These are phyloP conservation scores for Blastocladiella emersonii DNA, from an alignment of 371 early-diverging fungal species.

Conservation along the genomic window DNA sequence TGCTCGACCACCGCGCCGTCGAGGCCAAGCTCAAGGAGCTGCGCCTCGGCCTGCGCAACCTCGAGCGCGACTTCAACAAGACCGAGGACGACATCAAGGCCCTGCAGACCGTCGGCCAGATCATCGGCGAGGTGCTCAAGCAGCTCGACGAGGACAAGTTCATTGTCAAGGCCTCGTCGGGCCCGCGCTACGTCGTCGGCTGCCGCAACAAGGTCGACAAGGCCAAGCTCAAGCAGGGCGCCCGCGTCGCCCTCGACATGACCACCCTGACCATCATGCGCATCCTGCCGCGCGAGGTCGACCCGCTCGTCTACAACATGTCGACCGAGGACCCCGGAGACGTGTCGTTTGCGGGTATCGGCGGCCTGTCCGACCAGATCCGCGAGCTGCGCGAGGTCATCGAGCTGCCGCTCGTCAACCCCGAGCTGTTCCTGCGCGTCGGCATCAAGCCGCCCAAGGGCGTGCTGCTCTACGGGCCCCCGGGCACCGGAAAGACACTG, in stretches of 20 bases:
- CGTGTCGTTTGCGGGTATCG: conserved; percentile 93
- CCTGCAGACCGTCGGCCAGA: conserved; percentile 97
- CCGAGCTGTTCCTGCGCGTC: conserved; percentile 95
- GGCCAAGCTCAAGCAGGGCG: conserved; percentile 82
- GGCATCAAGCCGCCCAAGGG: conserved; percentile 98
- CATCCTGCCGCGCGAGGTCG: conserved; percentile 96
- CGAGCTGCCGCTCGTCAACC: conserved; percentile 97
- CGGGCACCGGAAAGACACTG: conserved; percentile 85
- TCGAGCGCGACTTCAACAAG: conserved; percentile 83
- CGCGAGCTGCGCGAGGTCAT: conserved; percentile 97
- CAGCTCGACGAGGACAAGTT: conserved; percentile 88
- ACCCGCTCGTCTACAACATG: conserved; percentile 99
- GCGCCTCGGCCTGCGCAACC: conserved; percentile 63
- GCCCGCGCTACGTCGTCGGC: conserved; percentile 99
- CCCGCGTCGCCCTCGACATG: conserved; percentile 98
- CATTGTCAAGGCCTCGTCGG: conserved; percentile 97
- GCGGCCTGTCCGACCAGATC: conserved; percentile 95
- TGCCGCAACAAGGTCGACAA: conserved; percentile 90
- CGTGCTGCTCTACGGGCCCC: conserved; percentile 97
- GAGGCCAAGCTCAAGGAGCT: conserved; percentile 89
- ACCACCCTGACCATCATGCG: conserved; percentile 99
- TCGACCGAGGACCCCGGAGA: conserved; percentile 93
- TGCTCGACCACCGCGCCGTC: conserved; percentile 84
- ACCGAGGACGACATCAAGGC: conserved; percentile 98
- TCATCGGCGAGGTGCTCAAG: conserved; percentile 98